phyloP scores from a whole-genome alignment of 352 stramenopile genomes.

The Globisporangium cylindrosporum region DNA sequence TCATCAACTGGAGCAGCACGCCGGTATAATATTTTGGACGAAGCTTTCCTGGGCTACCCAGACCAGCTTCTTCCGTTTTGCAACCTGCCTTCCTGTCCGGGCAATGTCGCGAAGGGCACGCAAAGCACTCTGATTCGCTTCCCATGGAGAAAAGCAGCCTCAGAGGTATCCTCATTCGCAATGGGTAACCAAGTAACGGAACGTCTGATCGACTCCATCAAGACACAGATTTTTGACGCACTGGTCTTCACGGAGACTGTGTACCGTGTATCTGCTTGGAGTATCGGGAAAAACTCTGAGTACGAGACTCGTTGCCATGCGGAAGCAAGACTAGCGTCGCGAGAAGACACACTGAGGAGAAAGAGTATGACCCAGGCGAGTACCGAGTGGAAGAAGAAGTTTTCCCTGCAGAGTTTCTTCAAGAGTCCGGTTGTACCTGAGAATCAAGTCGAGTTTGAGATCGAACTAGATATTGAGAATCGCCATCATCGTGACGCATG shows the following conservation, averaged over 20 bases:
- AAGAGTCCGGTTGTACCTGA: conserved; percentile 55
- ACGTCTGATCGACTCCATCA: conserved; percentile 38
- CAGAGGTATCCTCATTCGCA: conserved; percentile 36
- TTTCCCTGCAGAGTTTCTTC: conserved; percentile 76
- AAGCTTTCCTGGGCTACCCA: conserved; percentile 67
- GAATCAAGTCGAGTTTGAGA: conserved; percentile 60
- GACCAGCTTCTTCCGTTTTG: conserved; percentile 75
- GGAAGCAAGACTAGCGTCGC: conserved; percentile 39
- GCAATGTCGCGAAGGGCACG: conserved; percentile 46
- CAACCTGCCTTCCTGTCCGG: conserved; percentile 55
- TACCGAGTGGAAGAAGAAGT: conserved; percentile 78
- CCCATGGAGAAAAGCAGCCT: conserved; percentile 50
- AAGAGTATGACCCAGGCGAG: conserved; percentile 47
- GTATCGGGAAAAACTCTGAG: conserved; percentile 60
- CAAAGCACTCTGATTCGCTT: conserved; percentile 70
- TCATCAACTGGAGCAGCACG: conserved; percentile 26
- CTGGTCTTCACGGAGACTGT: conserved; percentile 72
- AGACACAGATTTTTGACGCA: conserved; percentile 46
- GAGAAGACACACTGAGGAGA: conserved; percentile 36
- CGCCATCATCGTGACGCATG: conserved; percentile 44
- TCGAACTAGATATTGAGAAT: conserved; percentile 70
- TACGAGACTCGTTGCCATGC: conserved; percentile 55
- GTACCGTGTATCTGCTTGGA: conserved; percentile 59
- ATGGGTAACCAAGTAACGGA: conserved; percentile 26
- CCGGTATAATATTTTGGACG: conserved; percentile 54